Evolutionary conservation across 148 eudicot species (phyloP).

Genomic region (Cornus kousa): DNA sequence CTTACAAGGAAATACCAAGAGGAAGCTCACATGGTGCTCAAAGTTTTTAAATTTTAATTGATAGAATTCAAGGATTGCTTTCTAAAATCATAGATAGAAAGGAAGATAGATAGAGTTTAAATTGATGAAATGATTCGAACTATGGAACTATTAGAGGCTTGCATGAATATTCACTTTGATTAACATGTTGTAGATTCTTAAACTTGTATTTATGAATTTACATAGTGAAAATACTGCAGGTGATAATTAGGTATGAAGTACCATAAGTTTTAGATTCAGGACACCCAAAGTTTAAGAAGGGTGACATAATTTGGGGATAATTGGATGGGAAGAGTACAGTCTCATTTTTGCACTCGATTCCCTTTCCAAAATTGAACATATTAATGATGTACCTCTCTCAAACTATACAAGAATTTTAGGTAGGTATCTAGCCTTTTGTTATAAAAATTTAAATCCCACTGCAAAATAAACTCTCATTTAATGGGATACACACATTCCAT

Average conservation of each 20-base stretch:
- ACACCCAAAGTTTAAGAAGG: constrained; percentile 33
- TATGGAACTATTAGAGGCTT: background rate
- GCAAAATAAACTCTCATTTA: background rate
- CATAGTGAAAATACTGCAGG: constrained; percentile 3
- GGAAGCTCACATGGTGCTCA: background rate
- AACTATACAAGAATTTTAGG: constrained; percentile 44
- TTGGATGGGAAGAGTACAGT: constrained; percentile 43
- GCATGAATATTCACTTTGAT: background rate
- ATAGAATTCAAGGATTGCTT: background rate
- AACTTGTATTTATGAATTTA: background rate
- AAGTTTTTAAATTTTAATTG: background rate
- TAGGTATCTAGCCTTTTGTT: background rate
- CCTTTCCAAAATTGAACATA: constrained; percentile 35
- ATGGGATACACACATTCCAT: background rate
- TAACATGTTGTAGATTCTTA: background rate
- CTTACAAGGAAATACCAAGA: background rate
- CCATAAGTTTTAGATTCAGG: constrained; percentile 32
- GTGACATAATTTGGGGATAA: constrained; percentile 41
- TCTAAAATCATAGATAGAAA: background rate
- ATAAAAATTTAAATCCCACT: background rate
- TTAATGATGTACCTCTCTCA: constrained; percentile 36
- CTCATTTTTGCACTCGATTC: constrained; percentile 16
- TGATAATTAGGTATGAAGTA: constrained; percentile 32
- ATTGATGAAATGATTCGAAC: background rate
- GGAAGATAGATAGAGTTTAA: background rate